Percentiles rank a stretch among this genome's conserved stretches.
These are phyloP conservation scores for Kondoa subrosea DNA, from an alignment of 768 basidiomycete genomes.

Conservation along the genomic window DNA sequence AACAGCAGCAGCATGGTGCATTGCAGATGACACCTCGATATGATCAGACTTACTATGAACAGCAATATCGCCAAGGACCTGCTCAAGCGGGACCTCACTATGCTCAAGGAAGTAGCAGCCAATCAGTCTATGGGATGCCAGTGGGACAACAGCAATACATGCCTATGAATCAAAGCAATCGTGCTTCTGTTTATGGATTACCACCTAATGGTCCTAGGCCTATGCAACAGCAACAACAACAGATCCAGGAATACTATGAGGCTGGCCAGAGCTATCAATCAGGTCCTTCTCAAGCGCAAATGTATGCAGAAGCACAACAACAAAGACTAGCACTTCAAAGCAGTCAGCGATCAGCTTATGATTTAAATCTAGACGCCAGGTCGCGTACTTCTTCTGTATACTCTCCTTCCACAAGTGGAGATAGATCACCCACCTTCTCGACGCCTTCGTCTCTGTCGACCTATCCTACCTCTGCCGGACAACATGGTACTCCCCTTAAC, in stretches of 20 bases:
- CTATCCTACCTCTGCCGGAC: neutral
- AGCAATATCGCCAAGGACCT: no score
- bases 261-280: neutral
- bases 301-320: neutral
- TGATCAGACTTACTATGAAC: neutral
- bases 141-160: no score
- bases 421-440: neutral
- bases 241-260: neutral
- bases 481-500: neutral
- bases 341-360: neutral
- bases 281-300: neutral
- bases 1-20: neutral
- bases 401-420: neutral
- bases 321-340: neutral
- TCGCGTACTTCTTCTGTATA: neutral
- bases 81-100: no score
- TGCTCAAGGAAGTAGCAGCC: no score
- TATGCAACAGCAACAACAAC: neutral
- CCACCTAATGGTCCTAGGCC: no score
- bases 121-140: no score
- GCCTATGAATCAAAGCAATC: no score
- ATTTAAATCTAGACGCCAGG: neutral
- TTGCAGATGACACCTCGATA: no score
- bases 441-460: neutral
- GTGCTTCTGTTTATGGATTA: no score